phyloP scores from a whole-genome alignment of 441 rosid species.

The Adansonia rubrostipa region DNA sequence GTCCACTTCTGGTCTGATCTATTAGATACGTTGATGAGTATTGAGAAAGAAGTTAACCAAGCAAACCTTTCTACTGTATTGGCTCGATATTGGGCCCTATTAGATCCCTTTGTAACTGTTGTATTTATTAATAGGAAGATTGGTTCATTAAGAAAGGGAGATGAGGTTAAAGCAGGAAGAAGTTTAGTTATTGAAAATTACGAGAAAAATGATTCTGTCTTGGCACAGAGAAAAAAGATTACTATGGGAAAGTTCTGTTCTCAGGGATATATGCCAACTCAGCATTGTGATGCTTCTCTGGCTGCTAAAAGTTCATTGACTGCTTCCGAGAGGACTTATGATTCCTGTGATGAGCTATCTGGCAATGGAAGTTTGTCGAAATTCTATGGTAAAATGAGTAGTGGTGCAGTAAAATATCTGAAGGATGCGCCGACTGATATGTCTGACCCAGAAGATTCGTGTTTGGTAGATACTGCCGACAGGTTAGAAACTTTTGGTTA shows the following conservation, averaged over 20 bases:
- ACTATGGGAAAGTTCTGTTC: slow-evolving; percentile 35
- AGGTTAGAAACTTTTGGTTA: slow-evolving; percentile 35
- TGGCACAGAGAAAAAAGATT: slow-evolving; percentile 34
- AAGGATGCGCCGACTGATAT: slow-evolving; percentile 34
- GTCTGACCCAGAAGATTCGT: slow-evolving; percentile 31
- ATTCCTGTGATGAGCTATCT: slow-evolving; percentile 46
- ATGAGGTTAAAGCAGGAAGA: slow-evolving; percentile 57
- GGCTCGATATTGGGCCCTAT: slow-evolving; percentile 69
- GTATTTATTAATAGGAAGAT: slow-evolving; percentile 74
- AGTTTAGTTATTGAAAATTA: slow-evolving; percentile 44
- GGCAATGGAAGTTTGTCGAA: slow-evolving; percentile 40
- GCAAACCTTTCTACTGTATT: slow-evolving; percentile 46
- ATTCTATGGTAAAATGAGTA: slow-evolving; percentile 28
- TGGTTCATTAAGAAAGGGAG: slow-evolving; percentile 80
- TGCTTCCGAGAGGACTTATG: slow-evolving; percentile 41
- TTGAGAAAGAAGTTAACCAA: slow-evolving; percentile 60
- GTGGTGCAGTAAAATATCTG: slow-evolving; percentile 33
- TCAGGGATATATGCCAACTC: slow-evolving; percentile 32
- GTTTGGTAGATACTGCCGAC: slow-evolving; percentile 32
- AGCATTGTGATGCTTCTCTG: slow-evolving; percentile 37
- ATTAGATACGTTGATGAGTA: slow-evolving; percentile 48
- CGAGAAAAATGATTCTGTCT: slow-evolving; percentile 35
- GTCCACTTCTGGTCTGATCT: slow-evolving; percentile 75
- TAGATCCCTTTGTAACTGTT: slow-evolving; percentile 89
- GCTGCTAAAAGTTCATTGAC: slow-evolving; percentile 52